Base-by-base conservation (phyloP, 495 filamentous ascomycete genomes). In the Neurospora tetrasperma region DNA sequence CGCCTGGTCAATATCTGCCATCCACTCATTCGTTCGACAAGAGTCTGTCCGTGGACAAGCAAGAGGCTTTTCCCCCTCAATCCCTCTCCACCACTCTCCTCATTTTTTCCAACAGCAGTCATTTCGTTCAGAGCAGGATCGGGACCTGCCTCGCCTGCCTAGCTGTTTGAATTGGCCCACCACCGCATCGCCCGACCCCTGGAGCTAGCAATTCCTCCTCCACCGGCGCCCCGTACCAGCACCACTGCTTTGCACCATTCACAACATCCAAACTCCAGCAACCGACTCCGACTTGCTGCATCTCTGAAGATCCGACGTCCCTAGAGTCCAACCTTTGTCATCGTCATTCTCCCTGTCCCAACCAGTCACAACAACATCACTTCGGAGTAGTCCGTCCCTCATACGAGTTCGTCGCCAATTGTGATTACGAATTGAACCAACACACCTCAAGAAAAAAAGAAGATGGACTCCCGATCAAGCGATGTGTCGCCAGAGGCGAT, bases 401-500 rank as follows among this genome's bases (percentile, higher is more conserved):
- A 40, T 70, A 23, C 72, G 69, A 66, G 71, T 54, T 71, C 71
- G 48, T 73, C 71, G 71, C 71, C 78, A 78, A 80, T 76, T 74
- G 72, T 48, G 69, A 68, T 44, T 44, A 59, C 72, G 73, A 76
- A 74, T 76, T 62, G 27, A 62, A 18, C 27, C 54, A 73, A 75
- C 73, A 46, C 71, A 62, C 73, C 69, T 42, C 72, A 73, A 38
- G 5, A 38, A 38, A 38, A 38, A 44, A 54, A 72, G 76, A 72
- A 72, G 71, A 86, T 86, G 85, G 84, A 86, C 76, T 82, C 83
- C 80, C 81, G 83, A 77, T 81, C 85, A 74, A 87, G 84, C 80
- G 86, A 88, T 78, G 86, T 88, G 78, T 86, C 86, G 80, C 86
- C 87, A 72, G 87, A 89, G 83, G 85, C 85, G 77, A 89, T 89